Base-by-base conservation (phyloP, 108 stramenopile genomes). In the Aureococcus anophagefferens region DNA sequence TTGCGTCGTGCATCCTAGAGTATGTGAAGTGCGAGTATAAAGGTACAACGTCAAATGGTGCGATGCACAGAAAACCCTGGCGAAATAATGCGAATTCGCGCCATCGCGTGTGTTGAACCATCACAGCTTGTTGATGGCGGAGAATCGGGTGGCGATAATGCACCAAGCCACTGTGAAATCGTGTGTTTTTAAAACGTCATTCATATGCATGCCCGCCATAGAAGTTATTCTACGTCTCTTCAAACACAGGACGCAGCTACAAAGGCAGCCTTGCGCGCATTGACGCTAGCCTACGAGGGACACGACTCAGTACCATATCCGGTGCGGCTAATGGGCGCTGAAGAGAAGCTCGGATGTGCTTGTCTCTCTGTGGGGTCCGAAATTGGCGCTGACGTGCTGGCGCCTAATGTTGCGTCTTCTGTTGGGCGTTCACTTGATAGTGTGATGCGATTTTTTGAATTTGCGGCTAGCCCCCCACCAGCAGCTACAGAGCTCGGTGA, bases 391-490 rank as follows among this genome's bases (percentile, higher is more conserved):
- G 40, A 44, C 40, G 9, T 11, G 13, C 9, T 13, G 13, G 21
- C 44, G 35, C 62, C 63, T 5, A 71, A 71, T 30, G 70, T 71
- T 4, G 70, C 70, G 25, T 28, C 29, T 31, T 51, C 46, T 4
- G 63, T 71, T 4, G 62, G 63, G n/a, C 62, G 35, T 4, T 11
- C 70, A 21, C 63, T 71, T 4, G 70, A 64, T 18, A 33, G 62
- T 11, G 63, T 45, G 21, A 33, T 71, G 32, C 62, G 63, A 5
- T 71, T 71, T 33, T 71, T 71, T 46, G 44, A 44, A 3, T 69
- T 69, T 51, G 36, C 46, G 4, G 9, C 33, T 1, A 30, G 35
- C 46, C 30, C 68, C 14, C 45, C 35, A n/a, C 11, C 65, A 14
- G 32, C 34, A 17, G 34, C 34, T 4, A 33, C 65, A 16, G 65